Conservation (phyloP, 345 rosid species). For the Cardamine resedifolia region DNA sequence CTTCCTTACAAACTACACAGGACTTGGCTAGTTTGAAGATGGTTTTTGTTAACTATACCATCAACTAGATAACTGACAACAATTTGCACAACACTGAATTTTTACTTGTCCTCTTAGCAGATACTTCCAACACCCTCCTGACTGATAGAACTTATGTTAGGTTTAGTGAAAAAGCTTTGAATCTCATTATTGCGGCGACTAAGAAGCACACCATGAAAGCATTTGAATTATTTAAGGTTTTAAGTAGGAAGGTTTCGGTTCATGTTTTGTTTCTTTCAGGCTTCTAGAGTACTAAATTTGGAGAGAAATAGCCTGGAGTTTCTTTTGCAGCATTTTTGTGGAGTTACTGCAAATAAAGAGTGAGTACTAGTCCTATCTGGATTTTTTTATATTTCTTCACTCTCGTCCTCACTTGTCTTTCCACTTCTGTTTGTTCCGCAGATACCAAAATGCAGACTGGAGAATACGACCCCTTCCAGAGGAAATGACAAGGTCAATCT, state of each 20-base stretch:
- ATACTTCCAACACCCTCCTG: not conserved
- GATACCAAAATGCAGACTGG: slow-evolving; percentile 99
- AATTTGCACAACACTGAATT: not conserved
- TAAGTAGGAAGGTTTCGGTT: slow-evolving; percentile 1
- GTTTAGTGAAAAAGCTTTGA: not conserved
- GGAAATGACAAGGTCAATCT: slow-evolving; percentile 73
- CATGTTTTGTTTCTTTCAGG: slow-evolving; percentile 46
- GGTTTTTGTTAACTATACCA: slow-evolving; percentile 1
- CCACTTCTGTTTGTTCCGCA: slow-evolving; percentile 38
- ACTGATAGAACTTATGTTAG: not conserved
- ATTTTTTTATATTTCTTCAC: not conserved
- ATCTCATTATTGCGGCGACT: slow-evolving; percentile 3
- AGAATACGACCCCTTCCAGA: slow-evolving; percentile 93
- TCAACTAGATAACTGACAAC: not conserved
- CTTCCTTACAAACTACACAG: not conserved
- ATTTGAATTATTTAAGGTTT: not conserved
- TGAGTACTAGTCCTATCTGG: slow-evolving; percentile 41
- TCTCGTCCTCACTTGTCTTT: slow-evolving; percentile 10
- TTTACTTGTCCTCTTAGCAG: slow-evolving; percentile 7
- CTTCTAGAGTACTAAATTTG: slow-evolving; percentile 84
- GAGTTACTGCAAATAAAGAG: slow-evolving; percentile 92
- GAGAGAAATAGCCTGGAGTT: slow-evolving; percentile 92
- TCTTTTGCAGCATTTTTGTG: slow-evolving; percentile 82
- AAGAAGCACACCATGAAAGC: not conserved
- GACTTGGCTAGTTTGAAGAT: not conserved